A percentile compares a stretch with the other conserved stretches of the same genome.
phyloP scores from a whole-genome alignment of 306 rosid species.

The Begonia peltatifolia region DNA sequence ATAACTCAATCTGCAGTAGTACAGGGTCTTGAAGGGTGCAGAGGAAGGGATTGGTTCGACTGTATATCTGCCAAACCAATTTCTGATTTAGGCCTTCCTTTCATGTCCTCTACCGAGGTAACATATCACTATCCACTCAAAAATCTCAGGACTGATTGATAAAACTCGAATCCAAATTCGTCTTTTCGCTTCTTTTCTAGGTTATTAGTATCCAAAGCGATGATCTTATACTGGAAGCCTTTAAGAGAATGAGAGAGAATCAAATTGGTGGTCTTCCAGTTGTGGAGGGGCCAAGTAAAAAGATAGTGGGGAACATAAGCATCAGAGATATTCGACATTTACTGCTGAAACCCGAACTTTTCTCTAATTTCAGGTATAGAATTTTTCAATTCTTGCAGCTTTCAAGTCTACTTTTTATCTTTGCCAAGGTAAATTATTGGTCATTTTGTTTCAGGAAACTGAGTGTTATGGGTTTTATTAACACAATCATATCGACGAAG shows the following conservation, averaged over 20 bases:
- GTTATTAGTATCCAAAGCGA: slow-evolving; percentile 38
- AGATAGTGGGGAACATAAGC: slow-evolving; percentile 68
- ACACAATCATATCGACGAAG: slow-evolving; percentile 13
- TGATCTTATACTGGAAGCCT: slow-evolving; percentile 76
- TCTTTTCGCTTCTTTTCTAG: not conserved
- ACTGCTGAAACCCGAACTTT: slow-evolving; percentile 62
- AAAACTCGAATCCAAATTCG: no score
- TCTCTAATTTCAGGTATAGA: slow-evolving; percentile 68
- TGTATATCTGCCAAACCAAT: slow-evolving; percentile 43
- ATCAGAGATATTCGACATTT: slow-evolving; percentile 58
- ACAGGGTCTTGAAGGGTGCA: slow-evolving; percentile 70
- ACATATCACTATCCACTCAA: not conserved
- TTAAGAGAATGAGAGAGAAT: slow-evolving; percentile 70
- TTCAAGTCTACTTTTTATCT: not conserved
- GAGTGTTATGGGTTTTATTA: slow-evolving; percentile 56
- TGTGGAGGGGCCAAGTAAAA: slow-evolving; percentile 50
- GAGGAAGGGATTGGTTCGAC: slow-evolving; percentile 88
- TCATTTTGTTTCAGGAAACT: slow-evolving; percentile 46
- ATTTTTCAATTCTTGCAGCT: not conserved
- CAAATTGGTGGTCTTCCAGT: slow-evolving; percentile 82
- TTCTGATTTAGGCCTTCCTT: slow-evolving; percentile 78
- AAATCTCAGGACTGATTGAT: not conserved
- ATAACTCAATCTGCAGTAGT: slow-evolving; percentile 84
- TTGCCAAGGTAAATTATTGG: not conserved
- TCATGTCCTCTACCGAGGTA: slow-evolving; percentile 58